Base-by-base conservation (phyloP, 495 filamentous ascomycete genomes). In the Penicillium fimorum region DNA sequence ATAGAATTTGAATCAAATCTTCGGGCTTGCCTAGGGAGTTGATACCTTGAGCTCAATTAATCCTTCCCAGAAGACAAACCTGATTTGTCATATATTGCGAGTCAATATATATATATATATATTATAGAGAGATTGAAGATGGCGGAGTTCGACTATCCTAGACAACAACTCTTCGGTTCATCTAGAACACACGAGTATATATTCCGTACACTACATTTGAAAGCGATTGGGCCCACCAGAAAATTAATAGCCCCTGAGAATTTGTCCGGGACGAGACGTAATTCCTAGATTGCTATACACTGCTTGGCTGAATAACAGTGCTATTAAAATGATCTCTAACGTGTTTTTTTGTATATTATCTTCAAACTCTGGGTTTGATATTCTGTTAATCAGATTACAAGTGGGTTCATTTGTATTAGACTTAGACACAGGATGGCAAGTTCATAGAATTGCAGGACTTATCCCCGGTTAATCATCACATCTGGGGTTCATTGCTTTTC, bases 401-500 rank as follows among this genome's bases (percentile, higher is more conserved):
- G 15, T 38, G 15, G 35, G n/a, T 33, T 42, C 38, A 37, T 56
- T 47, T 22, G 27, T 25, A 50, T 46, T 49, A 40, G 52, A 47
- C 43, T 58, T 29, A 52, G n/a, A 42, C 44, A 47, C 44, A 25
- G 24, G 47, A 22, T 40, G 41, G 41, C 32, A 41, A 53, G 51
- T 35, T 25, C 56, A 38, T 25, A 52, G 27, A 44, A 56, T 47
- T 50, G 48, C 35, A 37, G 35, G 35, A 15, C 50, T 51, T 42
- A 29, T 46, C 51, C 53, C 51, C 48, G 27, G 40, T 45, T 53
- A 62, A 58, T 49, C 57, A 60, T 67, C 55, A 59, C 63, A 63
- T 63, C 48, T 47, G 45, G 50, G 25, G 55, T 52, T 68, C 60
- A 56, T 56, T 58, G 56, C 32, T 59, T 43, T 58, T 60, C 62